Evolutionary conservation across 2,329 filamentous ascomycete genomes (phyloP).

Genomic region (Aspergillus brunneoviolaceus): DNA sequence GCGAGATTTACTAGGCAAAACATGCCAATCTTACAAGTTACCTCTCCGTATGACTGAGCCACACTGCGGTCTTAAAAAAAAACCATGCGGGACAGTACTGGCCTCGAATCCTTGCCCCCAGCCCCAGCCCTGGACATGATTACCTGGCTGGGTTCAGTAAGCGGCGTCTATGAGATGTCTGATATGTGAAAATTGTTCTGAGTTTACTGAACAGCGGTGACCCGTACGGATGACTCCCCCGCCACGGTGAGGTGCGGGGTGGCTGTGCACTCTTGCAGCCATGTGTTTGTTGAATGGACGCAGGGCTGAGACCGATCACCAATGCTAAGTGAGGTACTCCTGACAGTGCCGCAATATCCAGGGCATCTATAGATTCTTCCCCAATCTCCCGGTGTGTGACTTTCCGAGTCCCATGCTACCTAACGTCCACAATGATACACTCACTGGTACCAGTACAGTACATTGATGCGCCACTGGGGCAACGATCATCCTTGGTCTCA

Average conservation of each 20-base stretch:
- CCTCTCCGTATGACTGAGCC: not conserved
- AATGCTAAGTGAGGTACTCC: not conserved
- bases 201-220: not conserved
- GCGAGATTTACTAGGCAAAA: constrained; percentile 3
- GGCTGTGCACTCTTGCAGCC: constrained; percentile 1
- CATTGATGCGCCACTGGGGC: not conserved
- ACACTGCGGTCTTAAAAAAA: not conserved
- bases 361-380: not conserved
- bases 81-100: not conserved
- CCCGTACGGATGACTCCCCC: not conserved
- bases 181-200: not conserved
- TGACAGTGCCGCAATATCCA: not conserved
- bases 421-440: not conserved
- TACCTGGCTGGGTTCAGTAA: too few species aligned
- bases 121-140: too few species aligned
- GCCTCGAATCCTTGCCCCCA: not conserved
- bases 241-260: constrained; percentile 3
- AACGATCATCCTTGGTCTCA: not conserved
- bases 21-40: constrained; percentile 2
- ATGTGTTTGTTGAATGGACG: constrained; percentile 1
- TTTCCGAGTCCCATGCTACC: not conserved
- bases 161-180: too few species aligned
- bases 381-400: not conserved
- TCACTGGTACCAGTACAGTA: too few species aligned
- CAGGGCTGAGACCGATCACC: constrained; percentile 1